Conservation (phyloP, 306 rosid species). For the Vicia villosa region DNA sequence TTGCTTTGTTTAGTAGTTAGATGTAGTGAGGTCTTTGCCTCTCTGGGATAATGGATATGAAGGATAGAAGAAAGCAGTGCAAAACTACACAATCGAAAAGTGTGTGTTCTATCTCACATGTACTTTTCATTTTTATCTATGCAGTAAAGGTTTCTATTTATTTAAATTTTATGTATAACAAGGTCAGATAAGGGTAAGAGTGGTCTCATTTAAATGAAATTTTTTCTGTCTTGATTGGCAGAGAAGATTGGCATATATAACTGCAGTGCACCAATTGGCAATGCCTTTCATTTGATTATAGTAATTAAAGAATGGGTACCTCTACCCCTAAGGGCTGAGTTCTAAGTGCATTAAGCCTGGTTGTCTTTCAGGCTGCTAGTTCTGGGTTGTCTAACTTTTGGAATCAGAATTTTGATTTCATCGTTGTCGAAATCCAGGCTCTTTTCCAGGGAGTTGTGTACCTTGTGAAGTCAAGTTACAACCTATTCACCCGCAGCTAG, state of each 20-base stretch:
- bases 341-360: not conserved
- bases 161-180: not conserved
- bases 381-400: not conserved
- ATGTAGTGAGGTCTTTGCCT: conserved; percentile 1
- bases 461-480: not conserved
- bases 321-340: not conserved
- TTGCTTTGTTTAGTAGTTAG: conserved; percentile 20
- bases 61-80: not conserved
- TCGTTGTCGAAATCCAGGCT: not conserved
- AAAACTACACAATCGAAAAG: not conserved
- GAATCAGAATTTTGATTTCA: not conserved
- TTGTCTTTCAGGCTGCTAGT: not conserved
- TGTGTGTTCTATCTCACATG: conserved; percentile 11
- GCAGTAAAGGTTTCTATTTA: conserved; percentile 7
- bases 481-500: not conserved
- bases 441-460: not conserved
- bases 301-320: not conserved
- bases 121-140: not conserved
- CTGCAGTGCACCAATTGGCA: not conserved
- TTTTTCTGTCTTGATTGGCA: not conserved
- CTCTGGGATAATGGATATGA: not conserved
- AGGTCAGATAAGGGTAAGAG: not conserved
- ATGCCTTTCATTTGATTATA: not conserved
- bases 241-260: not conserved
- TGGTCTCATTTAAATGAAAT: not conserved